These are phyloP conservation scores for Trichoderma koningiopsis DNA, from an alignment of 2,329 filamentous ascomycete genomes.

Conservation along the genomic window DNA sequence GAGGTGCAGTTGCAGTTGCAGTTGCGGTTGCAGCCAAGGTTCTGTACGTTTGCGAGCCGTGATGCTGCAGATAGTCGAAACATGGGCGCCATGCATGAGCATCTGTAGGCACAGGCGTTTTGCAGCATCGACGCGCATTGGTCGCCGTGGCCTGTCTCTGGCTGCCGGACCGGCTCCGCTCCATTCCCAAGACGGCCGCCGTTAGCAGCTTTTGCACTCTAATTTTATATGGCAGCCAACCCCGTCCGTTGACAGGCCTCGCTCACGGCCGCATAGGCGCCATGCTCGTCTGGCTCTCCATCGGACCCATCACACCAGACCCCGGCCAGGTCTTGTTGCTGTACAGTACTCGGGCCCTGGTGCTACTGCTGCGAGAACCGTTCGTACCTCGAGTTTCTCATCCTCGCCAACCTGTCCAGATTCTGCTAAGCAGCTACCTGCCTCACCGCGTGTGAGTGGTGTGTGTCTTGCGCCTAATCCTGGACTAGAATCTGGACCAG, in stretches of 20 bases:
- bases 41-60: constrained; percentile 9
- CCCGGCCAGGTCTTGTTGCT: constrained; percentile 25
- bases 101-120: constrained; percentile 14
- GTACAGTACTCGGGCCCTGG: background rate
- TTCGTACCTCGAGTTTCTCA: constrained; percentile 4
- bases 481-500: background rate
- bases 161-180: constrained; percentile 26
- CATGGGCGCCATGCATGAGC: constrained; percentile 12
- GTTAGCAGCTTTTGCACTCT: constrained; percentile 34
- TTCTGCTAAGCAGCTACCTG: constrained; percentile 21
- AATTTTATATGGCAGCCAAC: constrained; percentile 48
- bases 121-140: constrained; percentile 18
- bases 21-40: background rate
- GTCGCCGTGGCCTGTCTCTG: constrained; percentile 1
- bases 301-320: constrained; percentile 37
- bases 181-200: constrained; percentile 20
- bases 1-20: background rate
- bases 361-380: background rate
- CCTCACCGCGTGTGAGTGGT: constrained; percentile 15
- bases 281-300: constrained; percentile 43
- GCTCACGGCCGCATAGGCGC: constrained; percentile 46
- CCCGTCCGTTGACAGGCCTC: constrained; percentile 48
- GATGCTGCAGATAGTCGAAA: constrained; percentile 21
- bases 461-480: constrained; percentile 4
- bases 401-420: constrained; percentile 16